These are phyloP conservation scores for Suillus occidentalis DNA, from an alignment of 768 basidiomycete genomes.

Conservation along the genomic window DNA sequence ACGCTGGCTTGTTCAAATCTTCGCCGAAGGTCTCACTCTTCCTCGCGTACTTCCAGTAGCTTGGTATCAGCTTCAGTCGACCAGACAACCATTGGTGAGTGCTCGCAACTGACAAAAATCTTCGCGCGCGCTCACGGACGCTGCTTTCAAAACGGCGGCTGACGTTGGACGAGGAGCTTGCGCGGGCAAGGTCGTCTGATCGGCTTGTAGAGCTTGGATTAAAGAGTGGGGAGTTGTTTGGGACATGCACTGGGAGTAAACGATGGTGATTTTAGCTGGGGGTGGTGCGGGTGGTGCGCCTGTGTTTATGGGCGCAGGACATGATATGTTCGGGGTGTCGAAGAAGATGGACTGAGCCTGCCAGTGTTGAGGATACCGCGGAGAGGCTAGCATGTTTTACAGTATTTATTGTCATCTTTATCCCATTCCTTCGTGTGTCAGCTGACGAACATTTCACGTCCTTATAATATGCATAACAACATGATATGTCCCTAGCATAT, in stretches of 20 bases:
- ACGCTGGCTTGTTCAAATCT: constrained; percentile 87
- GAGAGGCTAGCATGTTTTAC: constrained; percentile 10
- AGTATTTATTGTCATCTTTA: constrained; percentile 3
- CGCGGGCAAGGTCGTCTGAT: constrained; percentile 36
- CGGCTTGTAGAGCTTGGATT: constrained; percentile 39
- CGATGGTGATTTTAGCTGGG: constrained; percentile 65
- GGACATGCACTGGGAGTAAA: constrained; percentile 55
- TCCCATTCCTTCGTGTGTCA: neutral
- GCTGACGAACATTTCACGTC: neutral
- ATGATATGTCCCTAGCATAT: neutral
- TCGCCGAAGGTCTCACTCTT: constrained; percentile 86
- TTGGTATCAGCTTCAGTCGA: too few relatives aligned
- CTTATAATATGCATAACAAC: neutral
- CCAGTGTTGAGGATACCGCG: constrained; percentile 27
- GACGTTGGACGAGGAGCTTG: constrained; percentile 72
- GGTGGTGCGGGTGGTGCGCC: constrained; percentile 74
- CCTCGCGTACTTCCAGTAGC: too few relatives aligned
- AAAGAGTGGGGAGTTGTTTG: constrained; percentile 46
- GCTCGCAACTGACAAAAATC: too few relatives aligned
- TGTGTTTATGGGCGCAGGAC: constrained; percentile 70
- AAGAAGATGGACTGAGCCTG: constrained; percentile 24
- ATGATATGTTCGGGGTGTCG: constrained; percentile 60
- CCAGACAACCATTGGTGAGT: too few relatives aligned
- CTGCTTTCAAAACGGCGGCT: constrained; percentile 45
- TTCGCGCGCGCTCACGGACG: too few relatives aligned